Evolutionary conservation across 2,329 filamentous ascomycete genomes (phyloP), one percentile per base, ranked within the genome.

Genomic region (Epichloe elymi): DNA sequence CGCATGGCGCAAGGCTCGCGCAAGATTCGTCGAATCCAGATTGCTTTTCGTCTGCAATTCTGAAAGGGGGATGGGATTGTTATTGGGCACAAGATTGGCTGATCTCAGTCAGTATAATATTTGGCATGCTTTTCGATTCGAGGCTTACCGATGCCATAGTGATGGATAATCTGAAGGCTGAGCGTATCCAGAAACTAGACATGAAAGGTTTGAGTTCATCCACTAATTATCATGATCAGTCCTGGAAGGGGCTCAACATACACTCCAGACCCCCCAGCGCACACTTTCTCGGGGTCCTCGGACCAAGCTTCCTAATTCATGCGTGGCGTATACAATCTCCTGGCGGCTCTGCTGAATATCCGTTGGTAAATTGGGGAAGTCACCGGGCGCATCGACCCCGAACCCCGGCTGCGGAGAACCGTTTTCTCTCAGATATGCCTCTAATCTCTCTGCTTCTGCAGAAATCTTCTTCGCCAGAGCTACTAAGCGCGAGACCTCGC

Each of bases 1-100:
- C 39, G 73, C 76, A 60, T 80, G 72, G 7, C 78, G 74, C 30
- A 79, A 61, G 6, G 76, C 63, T 44, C 75, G 72, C 12, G 71
- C 68, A 17, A 79, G 65, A 57, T 78, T 77, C 54, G 72, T 66
- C 30, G 71, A 63, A 55, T 75, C 72, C 20, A 78, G 60, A 0
- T 66, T 57, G 0, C 72, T 74, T 55, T 71, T 72, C 43, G 64
- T 56, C 46, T 73, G 63, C 3, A 79, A 70, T 46, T 76, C 67
- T 23, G 62, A 50, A 20, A 77, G 67, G 1, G 70, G 60, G 50
- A 75, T 74, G 40, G 72, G 66, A 23, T 62, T 59, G 17, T 71
- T 59, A 23, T 72, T n/a, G 12, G 75, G 76, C 11, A 79, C 72
- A 17, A 76, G 70, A 53, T 73, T 70, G 4, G 74, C 74, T 76